Evolutionary conservation across 2,329 filamentous ascomycete genomes (phyloP).

Genomic region (Pestalotiopsis fici): DNA sequence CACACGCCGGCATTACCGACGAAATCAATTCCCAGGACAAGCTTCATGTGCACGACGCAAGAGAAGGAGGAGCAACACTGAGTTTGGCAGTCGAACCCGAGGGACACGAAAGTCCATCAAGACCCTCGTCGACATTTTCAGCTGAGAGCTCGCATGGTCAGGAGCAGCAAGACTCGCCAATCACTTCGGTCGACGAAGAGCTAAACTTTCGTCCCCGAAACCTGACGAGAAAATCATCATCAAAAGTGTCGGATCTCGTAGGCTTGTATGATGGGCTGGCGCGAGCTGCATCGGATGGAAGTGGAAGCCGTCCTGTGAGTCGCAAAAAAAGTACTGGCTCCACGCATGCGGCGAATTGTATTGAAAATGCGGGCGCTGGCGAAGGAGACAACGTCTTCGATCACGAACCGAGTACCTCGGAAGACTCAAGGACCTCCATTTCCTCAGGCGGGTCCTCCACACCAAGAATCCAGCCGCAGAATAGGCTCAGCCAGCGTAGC

Average conservation of each 20-base stretch:
- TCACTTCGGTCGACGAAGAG: slow-evolving; percentile 47
- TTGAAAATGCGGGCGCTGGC: not conserved
- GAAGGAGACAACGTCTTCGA: slow-evolving; percentile 31
- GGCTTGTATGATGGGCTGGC: slow-evolving; percentile 50
- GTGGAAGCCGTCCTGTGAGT: not conserved
- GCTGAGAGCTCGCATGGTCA: slow-evolving; percentile 27
- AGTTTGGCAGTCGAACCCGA: slow-evolving; percentile 14
- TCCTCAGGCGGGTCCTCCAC: slow-evolving; percentile 17
- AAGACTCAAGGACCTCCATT: not conserved
- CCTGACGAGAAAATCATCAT: slow-evolving; percentile 32
- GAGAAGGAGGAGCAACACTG: not conserved
- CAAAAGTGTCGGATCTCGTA: slow-evolving; percentile 52
- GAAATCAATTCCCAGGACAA: not conserved
- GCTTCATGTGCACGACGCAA: not conserved
- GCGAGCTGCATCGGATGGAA: slow-evolving; percentile 16
- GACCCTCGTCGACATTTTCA: slow-evolving; percentile 27
- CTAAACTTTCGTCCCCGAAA: slow-evolving; percentile 23
- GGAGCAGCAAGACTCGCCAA: slow-evolving; percentile 41
- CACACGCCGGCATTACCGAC: not conserved
- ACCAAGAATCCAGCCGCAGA: slow-evolving; percentile 15
- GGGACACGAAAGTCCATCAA: slow-evolving; percentile 21
- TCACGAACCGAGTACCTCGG: not conserved
- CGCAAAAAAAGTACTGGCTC: slow-evolving; percentile 12
- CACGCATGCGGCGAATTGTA: slow-evolving; percentile 2
- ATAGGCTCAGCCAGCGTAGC: not conserved